Conservation (phyloP, 108 stramenopile species). For the Discostella stelligeroides region DNA sequence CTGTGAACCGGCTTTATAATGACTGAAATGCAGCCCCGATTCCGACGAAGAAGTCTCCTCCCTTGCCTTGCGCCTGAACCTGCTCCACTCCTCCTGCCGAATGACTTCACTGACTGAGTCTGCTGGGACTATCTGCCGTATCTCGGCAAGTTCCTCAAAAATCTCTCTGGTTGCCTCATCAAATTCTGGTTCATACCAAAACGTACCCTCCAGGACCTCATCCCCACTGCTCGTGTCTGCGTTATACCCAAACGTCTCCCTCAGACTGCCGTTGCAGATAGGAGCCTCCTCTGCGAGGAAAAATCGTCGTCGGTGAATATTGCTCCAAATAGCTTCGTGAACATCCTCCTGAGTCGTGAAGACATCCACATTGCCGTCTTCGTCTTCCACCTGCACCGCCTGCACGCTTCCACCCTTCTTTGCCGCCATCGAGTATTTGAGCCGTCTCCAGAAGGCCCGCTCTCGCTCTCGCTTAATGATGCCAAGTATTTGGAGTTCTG, state of each 20-base stretch:
- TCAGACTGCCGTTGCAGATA: too few species aligned
- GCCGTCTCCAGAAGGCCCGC: too few species aligned
- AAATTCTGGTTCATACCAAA: not conserved
- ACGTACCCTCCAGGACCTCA: conserved; percentile 4
- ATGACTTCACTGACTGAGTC: not conserved
- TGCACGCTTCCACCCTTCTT: too few species aligned
- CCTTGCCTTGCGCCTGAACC: not conserved
- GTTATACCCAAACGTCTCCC: conserved; percentile 5
- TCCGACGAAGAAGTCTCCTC: too few species aligned
- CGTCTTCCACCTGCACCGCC: too few species aligned
- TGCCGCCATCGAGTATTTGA: too few species aligned
- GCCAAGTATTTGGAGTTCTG: not conserved
- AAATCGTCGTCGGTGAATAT: conserved; percentile 12
- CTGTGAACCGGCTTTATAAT: too few species aligned
- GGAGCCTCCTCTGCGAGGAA: too few species aligned
- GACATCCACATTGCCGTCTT: too few species aligned
- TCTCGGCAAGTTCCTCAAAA: not conserved
- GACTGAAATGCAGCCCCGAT: too few species aligned
- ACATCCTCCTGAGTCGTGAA: too few species aligned
- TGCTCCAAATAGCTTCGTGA: not conserved
- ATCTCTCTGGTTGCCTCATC: conserved; percentile 14
- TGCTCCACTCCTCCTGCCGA: not conserved
- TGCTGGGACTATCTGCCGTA: not conserved
- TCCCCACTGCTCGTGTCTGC: not conserved
- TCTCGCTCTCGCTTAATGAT: too few species aligned